phyloP scores from a whole-genome alignment of 2,329 filamentous ascomycete species.

The Paraphaeosphaeria minitans region DNA sequence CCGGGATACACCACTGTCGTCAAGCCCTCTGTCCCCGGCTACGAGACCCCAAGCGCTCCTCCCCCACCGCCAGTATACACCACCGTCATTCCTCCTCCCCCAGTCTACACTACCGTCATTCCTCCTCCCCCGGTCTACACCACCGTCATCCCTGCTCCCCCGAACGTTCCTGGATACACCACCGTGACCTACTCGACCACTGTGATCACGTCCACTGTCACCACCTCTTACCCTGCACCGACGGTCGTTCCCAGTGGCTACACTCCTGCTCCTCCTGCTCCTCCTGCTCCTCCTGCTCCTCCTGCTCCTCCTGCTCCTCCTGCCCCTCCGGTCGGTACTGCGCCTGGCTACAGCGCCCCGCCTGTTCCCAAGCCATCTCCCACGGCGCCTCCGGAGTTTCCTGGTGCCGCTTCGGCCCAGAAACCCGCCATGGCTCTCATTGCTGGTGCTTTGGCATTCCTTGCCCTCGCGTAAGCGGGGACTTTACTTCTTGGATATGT shows the following conservation, averaged over 20 bases:
- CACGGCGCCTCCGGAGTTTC: constrained; percentile 14
- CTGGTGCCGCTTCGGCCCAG: constrained; percentile 18
- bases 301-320: too few relatives aligned
- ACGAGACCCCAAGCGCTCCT: not conserved
- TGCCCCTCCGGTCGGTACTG: constrained; percentile 6
- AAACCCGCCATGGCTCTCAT: constrained; percentile 19
- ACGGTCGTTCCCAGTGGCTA: constrained; percentile 12
- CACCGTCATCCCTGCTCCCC: not conserved
- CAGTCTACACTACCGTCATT: constrained; percentile 1
- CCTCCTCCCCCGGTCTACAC: not conserved
- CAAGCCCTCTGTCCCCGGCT: constrained; percentile 1
- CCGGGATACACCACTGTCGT: constrained; percentile 9
- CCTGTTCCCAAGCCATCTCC: constrained; percentile 2
- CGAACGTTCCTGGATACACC: constrained; percentile 4
- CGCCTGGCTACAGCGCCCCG: constrained; percentile 1
- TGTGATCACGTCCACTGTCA: constrained; percentile 19
- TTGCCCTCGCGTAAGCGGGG: constrained; percentile 12
- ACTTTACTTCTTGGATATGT: not conserved
- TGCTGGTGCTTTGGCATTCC: constrained; percentile 20
- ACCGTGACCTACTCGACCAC: constrained; percentile 9
- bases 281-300: constrained; percentile 8
- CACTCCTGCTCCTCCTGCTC: constrained; percentile 13
- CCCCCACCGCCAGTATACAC: not conserved
- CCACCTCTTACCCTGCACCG: constrained; percentile 20
- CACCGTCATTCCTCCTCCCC: not conserved